A percentile compares a stretch with the other conserved stretches of the same genome.
Evolutionary conservation across 1,284 basidiomycete species (phyloP).

Genomic region (Cryptococcus hybrid): DNA sequence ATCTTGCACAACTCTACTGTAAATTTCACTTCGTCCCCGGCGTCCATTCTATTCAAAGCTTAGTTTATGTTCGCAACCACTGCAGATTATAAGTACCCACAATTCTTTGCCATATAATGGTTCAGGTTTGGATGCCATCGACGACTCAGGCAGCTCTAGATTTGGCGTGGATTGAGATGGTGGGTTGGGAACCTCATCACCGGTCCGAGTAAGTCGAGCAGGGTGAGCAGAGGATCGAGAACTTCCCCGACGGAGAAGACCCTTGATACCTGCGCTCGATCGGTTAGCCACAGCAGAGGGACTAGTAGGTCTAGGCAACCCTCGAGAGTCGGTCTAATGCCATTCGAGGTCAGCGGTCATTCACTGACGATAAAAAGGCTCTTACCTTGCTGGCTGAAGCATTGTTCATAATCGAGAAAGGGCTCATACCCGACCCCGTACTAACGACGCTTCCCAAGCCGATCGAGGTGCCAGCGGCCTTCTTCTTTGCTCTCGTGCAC

Average conservation of each 20-base stretch:
- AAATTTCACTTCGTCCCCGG: slow-evolving; percentile 90
- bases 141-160: slow-evolving; percentile 8
- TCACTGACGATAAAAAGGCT: slow-evolving; percentile 13
- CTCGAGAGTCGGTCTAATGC: slow-evolving; percentile 64
- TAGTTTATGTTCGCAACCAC: slow-evolving; percentile 2
- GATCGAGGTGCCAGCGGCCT: slow-evolving; percentile 55
- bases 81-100: slow-evolving; percentile 16
- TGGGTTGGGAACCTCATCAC: slow-evolving; percentile 38
- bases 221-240: slow-evolving; percentile 58
- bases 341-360: slow-evolving; percentile 50
- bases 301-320: slow-evolving; percentile 71
- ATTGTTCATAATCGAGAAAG: slow-evolving; percentile 71
- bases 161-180: slow-evolving; percentile 21
- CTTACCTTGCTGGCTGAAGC: slow-evolving; percentile 77
- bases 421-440: slow-evolving; percentile 59
- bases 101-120: slow-evolving; percentile 70
- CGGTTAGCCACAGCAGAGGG: slow-evolving; percentile 50
- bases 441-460: slow-evolving; percentile 46
- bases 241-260: slow-evolving; percentile 80
- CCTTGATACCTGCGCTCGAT: slow-evolving; percentile 69
- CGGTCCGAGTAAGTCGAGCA: slow-evolving; percentile 26
- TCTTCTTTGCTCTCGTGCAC: slow-evolving; percentile 70
- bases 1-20: slow-evolving; percentile 85
- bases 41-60: slow-evolving; percentile 59
- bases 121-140: slow-evolving; percentile 46